Evolutionary conservation across 2,329 filamentous ascomycete genomes (phyloP).

Genomic region (Fusarium sororula): DNA sequence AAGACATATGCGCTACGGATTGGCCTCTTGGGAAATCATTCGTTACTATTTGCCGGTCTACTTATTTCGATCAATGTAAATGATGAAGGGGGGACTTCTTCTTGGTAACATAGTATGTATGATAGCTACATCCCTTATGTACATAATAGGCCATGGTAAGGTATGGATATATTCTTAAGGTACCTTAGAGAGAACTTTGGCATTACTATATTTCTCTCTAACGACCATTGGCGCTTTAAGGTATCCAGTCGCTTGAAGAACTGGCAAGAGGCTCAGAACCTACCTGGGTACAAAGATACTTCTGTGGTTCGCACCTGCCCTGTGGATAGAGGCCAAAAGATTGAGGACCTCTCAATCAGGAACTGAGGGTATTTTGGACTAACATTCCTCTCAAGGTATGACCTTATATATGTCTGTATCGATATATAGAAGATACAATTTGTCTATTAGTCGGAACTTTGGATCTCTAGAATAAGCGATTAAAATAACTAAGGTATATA

Average conservation of each 20-base stretch:
- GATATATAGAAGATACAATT: background rate
- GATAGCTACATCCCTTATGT: background rate
- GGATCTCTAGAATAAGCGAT: background rate
- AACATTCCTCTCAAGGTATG: background rate
- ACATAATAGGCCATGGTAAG: background rate
- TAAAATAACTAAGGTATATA: background rate
- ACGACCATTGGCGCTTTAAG: background rate
- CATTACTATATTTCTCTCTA: background rate
- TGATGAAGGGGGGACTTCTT: background rate
- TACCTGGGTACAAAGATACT: background rate
- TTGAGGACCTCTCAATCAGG: background rate
- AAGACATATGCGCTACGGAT: background rate
- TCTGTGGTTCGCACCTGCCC: background rate
- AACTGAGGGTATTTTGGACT: background rate
- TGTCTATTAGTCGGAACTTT: background rate
- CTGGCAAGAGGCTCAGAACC: background rate
- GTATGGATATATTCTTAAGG: background rate
- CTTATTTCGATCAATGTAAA: slow-evolving; percentile 1
- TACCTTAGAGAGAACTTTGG: background rate
- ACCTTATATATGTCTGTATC: background rate
- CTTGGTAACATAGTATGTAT: background rate
- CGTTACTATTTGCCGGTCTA: background rate
- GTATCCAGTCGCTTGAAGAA: background rate
- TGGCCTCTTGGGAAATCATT: background rate
- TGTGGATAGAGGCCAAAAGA: background rate